These are phyloP conservation scores for Hymenoscyphus occultus DNA, from an alignment of 2,329 filamentous ascomycete genomes.

Conservation along the genomic window DNA sequence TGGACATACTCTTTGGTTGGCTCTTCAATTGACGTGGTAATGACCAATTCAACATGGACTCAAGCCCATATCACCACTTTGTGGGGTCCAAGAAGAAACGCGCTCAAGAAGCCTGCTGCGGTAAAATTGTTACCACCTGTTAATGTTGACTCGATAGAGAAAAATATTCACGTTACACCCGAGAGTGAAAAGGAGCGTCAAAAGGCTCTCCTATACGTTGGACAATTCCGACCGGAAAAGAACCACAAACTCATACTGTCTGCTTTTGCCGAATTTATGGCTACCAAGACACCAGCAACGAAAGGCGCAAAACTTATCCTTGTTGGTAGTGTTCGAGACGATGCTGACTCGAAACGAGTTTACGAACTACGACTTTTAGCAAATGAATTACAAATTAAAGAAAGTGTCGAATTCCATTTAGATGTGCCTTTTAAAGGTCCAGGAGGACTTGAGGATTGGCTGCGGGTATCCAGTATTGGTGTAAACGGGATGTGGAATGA, in stretches of 20 bases:
- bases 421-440: constrained; percentile 76
- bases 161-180: constrained; percentile 67
- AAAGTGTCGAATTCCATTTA: constrained; percentile 81
- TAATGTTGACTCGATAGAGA: constrained; percentile 79
- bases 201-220: constrained; percentile 82
- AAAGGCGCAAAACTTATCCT: constrained; percentile 69
- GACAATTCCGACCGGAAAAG: constrained; percentile 96
- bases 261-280: constrained; percentile 76
- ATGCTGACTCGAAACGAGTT: constrained; percentile 74
- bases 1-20: constrained; percentile 79
- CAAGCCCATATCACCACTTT: constrained; percentile 75
- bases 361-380: constrained; percentile 84
- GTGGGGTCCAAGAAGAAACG: constrained; percentile 63
- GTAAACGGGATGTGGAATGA: constrained; percentile 99
- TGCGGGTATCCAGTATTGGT: constrained; percentile 74
- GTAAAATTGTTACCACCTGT: constrained; percentile 88
- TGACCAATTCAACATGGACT: constrained; percentile 98
- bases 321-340: constrained; percentile 88
- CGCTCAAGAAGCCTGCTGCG: constrained; percentile 47
- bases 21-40: constrained; percentile 82
- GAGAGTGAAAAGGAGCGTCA: constrained; percentile 68
- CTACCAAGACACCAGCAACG: constrained; percentile 50
- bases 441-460: constrained; percentile 70
- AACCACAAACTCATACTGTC: constrained; percentile 86
- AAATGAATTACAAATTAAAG: constrained; percentile 81